Evolutionary conservation across 768 basidiomycete species (phyloP).

Genomic region (Thelephora aurantiotincta): DNA sequence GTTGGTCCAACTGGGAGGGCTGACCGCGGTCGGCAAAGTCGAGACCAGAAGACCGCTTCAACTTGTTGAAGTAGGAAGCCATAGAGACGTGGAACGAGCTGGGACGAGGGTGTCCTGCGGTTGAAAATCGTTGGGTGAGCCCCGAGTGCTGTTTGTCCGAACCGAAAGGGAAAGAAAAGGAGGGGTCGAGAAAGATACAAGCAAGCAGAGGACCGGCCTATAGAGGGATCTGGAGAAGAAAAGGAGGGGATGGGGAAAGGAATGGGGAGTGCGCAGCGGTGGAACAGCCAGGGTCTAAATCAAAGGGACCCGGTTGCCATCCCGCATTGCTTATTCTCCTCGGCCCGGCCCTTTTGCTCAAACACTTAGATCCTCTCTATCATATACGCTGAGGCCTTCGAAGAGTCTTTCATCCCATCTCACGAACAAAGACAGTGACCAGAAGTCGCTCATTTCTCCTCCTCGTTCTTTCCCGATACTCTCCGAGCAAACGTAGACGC

Average conservation of each 20-base stretch:
- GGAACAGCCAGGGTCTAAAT: not conserved
- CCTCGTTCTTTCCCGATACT: too few relatives aligned
- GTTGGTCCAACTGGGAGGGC: slow-evolving; percentile 31
- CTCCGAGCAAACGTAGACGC: too few relatives aligned
- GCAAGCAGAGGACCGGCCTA: slow-evolving; percentile 11
- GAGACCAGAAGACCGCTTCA: slow-evolving; percentile 39
- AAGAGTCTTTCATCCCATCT: too few relatives aligned
- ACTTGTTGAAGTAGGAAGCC: slow-evolving; percentile 17
- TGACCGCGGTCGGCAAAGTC: slow-evolving; percentile 48
- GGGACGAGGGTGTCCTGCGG: slow-evolving; percentile 14
- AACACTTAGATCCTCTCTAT: too few relatives aligned
- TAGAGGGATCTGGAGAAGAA: slow-evolving; percentile 4
- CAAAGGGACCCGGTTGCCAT: too few relatives aligned
- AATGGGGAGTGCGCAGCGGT: slow-evolving; percentile 3
- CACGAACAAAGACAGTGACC: too few relatives aligned
- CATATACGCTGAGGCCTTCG: too few relatives aligned
- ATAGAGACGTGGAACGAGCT: slow-evolving; percentile 7
- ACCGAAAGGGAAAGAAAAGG: slow-evolving; percentile 21
- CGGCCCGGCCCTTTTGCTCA: too few relatives aligned
- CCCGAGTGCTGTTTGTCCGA: slow-evolving; percentile 21
- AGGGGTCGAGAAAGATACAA: slow-evolving; percentile 14
- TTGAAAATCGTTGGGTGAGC: slow-evolving; percentile 12
- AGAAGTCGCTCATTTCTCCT: too few relatives aligned
- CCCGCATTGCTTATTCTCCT: too few relatives aligned
- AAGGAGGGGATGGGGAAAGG: slow-evolving; percentile 5